Base-by-base conservation (phyloP, 306 rosid species). In the Casuarina glauca region DNA sequence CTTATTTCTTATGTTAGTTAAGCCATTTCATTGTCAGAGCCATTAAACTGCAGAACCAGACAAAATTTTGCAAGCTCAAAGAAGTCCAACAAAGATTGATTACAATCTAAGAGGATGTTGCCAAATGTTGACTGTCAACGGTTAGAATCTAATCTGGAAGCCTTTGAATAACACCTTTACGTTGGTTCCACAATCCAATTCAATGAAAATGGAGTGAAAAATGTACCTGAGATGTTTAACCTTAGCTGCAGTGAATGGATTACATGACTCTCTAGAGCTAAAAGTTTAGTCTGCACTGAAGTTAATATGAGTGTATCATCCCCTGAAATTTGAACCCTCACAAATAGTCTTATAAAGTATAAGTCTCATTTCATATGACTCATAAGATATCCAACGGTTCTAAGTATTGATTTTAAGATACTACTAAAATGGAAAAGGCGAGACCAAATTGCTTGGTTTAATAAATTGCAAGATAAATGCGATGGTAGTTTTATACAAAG, bases 11-110 rank as follows among this genome's bases (percentile, higher is more conserved):
- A 67, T 11, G 50, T 42, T 26, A 67, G 50, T 5, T 52, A 66
- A 19, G 75, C 75, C 44, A 80, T 70, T 74, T 67, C 54, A 76
- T 70, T 52, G 63, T 73, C 67, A 77, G 74, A 77, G 75, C 62
- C 74, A 61, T 39, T 66, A 82, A 79, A 39, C 71, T 66, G 71
- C 50, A 42, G 49, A 66, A 42, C 35, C 35, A 35, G 19, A 16
- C 13, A 20, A 66, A 66, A 10, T 17, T 66, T 66, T 42, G 50
- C 35, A 66, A 41, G 12, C 71, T 66, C 71, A 42, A 43, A 67
- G 9, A 35, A 7, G 43, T 67, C 50, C 32, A 41, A 41, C n/a
- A 32, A 15, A 17, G 50, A 67, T 41, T 15, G 36, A 67, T 67
- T 17, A 42, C 36, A 67, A 43, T 67, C 49, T 17, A 50, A 17